Evolutionary conservation across 1,139 yeast species (phyloP), one percentile per base, ranked within the genome.

Genomic region (Scheffersomyces insectosa): DNA sequence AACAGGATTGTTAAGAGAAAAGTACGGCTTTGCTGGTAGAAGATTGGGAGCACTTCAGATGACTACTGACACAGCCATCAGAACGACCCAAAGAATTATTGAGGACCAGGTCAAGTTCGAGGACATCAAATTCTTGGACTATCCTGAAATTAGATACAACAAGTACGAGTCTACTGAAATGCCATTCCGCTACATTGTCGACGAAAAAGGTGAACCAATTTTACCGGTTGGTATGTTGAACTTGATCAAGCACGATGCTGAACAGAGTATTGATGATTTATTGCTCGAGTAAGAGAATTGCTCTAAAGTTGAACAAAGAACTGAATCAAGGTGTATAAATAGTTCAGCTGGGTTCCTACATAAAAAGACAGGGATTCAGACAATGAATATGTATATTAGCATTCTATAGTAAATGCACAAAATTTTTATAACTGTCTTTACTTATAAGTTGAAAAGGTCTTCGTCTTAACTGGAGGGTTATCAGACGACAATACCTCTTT

Each of bases 31-130:
- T 56, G 82, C 78, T 2, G 96, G 97, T 11, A 83, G 93, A 65
- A 78, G 96, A 60, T 72, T 93, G 44, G 98, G 97, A 1, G 79
- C 74, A 42, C 79, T 87, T 52, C 99, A 93, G 61, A 91, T 93
- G 98, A 89, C 98, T 23, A 93, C 99, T 0, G 99, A 93, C 59
- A 91, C 98, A 3, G 98, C 98, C 1, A 86, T 93, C 31, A 79
- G 99, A 65, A 88, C 95, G 27, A 88, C 97, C 1, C 90, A 88
- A 57, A 62, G 78, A 40, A 91, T 93, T 28, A 72, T 88, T 12
- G 81, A 83, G 47, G 75, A 78, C 40, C 68, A 76, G 45, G 68
- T 62, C 10, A 58, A 62, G 56, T 85, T 93, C 53, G 86, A 85
- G 46, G 79, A 86, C 39, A 88, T 93, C 47, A 78, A 80, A 44